Evolutionary conservation across 208 protist genomes (phyloP).

Genomic region (Acanthamoeba healyi): DNA sequence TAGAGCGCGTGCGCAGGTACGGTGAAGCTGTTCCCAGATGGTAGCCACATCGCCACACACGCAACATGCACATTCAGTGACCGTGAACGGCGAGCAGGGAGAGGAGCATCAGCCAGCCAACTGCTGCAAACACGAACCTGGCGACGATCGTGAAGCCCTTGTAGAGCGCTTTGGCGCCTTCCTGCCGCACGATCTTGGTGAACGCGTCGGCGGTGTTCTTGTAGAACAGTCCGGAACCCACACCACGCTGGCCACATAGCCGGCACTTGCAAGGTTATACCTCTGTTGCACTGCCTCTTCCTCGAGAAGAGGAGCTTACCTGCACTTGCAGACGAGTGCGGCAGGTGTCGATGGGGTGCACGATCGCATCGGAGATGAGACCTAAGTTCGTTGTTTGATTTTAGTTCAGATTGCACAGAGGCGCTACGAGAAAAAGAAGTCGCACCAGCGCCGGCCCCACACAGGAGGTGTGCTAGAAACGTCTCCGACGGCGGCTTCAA

Average conservation of each 20-base stretch:
- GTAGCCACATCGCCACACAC: constrained; percentile 75
- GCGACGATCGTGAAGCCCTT: constrained; percentile 74
- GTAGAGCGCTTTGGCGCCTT: constrained; percentile 68
- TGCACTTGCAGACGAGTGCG: constrained; percentile 85
- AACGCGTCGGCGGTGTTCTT: constrained; percentile 64
- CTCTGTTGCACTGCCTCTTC: neutral
- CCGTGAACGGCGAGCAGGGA: constrained; percentile 69
- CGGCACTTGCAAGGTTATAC: too few species aligned
- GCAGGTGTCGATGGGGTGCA: constrained; percentile 87
- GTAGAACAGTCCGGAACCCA: constrained; percentile 38
- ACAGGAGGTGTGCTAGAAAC: constrained; percentile 42
- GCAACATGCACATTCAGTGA: neutral
- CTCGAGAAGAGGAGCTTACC: neutral
- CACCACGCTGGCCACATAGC: constrained; percentile 51
- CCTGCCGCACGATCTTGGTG: constrained; percentile 48
- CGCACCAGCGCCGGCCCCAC: constrained; percentile 41
- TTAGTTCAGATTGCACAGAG: too few species aligned
- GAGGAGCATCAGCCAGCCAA: too few species aligned
- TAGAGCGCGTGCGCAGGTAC: constrained; percentile 88
- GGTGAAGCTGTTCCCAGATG: constrained; percentile 45
- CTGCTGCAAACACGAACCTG: constrained; percentile 39
- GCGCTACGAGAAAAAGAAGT: neutral
- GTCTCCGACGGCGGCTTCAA: constrained; percentile 6
- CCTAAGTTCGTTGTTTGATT: constrained; percentile 40
- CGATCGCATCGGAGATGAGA: constrained; percentile 81